Percentiles rank a stretch among this genome's conserved stretches.
Evolutionary conservation across 2,329 filamentous ascomycete genomes (phyloP).

Genomic region (Huntiella moniliformis): DNA sequence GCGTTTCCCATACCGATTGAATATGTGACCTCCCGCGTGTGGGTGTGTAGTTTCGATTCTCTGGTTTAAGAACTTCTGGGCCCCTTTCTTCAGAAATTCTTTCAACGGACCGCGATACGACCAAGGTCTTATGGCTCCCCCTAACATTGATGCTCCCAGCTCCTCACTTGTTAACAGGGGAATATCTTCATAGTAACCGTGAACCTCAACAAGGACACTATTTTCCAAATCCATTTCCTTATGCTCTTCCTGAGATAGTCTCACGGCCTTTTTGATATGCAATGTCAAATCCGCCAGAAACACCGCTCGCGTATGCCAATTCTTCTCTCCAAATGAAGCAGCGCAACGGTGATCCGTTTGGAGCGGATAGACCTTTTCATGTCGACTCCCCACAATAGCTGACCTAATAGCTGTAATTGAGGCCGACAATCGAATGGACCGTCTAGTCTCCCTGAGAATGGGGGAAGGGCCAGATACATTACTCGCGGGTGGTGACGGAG

Average conservation of each 20-base stretch:
- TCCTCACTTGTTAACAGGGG: constrained; percentile 13
- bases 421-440: constrained; percentile 26
- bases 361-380: constrained; percentile 32
- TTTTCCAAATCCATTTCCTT: constrained; percentile 30
- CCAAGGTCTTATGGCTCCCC: constrained; percentile 28
- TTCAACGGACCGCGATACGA: constrained; percentile 30
- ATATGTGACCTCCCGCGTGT: constrained; percentile 14
- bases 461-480: not conserved
- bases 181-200: constrained; percentile 40
- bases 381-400: constrained; percentile 29
- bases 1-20: constrained; percentile 1
- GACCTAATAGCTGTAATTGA: constrained; percentile 40
- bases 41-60: constrained; percentile 21
- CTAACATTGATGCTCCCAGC: constrained; percentile 9
- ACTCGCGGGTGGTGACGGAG: not conserved
- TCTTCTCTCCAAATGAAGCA: constrained; percentile 33
- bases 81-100: constrained; percentile 37
- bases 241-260: constrained; percentile 18
- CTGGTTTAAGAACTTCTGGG: constrained; percentile 34
- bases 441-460: constrained; percentile 22
- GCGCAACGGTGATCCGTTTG: constrained; percentile 37
- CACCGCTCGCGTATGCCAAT: constrained; percentile 27
- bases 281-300: constrained; percentile 20
- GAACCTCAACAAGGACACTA: constrained; percentile 35
- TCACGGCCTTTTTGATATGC: constrained; percentile 19